Evolutionary conservation across 2,329 filamentous ascomycete genomes (phyloP).

Genomic region (Fusarium sp.): DNA sequence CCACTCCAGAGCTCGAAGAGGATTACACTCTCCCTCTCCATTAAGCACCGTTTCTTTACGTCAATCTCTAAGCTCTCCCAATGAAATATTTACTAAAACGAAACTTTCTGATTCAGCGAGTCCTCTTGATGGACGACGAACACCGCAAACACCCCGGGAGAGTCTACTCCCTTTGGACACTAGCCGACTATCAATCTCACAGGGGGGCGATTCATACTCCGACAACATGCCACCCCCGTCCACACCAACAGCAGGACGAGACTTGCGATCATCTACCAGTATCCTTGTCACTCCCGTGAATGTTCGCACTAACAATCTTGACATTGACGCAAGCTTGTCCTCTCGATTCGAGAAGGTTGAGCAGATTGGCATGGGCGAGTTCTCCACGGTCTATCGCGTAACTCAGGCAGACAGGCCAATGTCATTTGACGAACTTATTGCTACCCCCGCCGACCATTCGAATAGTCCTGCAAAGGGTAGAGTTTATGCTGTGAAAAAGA

Average conservation of each 20-base stretch:
- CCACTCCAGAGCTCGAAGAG: conserved; percentile 49
- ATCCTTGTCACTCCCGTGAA: conserved; percentile 77
- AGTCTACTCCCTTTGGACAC: conserved; percentile 81
- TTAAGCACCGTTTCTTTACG: conserved; percentile 47
- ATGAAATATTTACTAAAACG: conserved; percentile 66
- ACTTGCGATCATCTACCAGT: conserved; percentile 63
- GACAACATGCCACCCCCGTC: conserved; percentile 70
- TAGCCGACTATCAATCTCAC: conserved; percentile 85
- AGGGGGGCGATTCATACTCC: conserved; percentile 58
- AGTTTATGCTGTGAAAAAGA: conserved; percentile 95
- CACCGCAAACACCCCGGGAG: conserved; percentile 85
- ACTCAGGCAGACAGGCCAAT: conserved; percentile 56
- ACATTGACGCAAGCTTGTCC: conserved; percentile 77
- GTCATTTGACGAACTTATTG: conserved; percentile 57
- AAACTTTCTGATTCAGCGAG: conserved; percentile 67
- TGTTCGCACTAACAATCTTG: conserved; percentile 75
- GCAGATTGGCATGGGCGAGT: conserved; percentile 87
- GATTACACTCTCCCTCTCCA: conserved; percentile 54
- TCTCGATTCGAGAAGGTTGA: conserved; percentile 85
- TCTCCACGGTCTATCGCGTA: conserved; percentile 91
- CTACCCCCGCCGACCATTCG: conserved; percentile 62
- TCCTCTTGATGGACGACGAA: conserved; percentile 69
- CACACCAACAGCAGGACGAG: conserved; percentile 79
- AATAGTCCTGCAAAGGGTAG: conserved; percentile 67
- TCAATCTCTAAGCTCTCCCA: conserved; percentile 48